phyloP scores from a whole-genome alignment of 768 basidiomycete genomes.

The Strobilomyces dryophilus region DNA sequence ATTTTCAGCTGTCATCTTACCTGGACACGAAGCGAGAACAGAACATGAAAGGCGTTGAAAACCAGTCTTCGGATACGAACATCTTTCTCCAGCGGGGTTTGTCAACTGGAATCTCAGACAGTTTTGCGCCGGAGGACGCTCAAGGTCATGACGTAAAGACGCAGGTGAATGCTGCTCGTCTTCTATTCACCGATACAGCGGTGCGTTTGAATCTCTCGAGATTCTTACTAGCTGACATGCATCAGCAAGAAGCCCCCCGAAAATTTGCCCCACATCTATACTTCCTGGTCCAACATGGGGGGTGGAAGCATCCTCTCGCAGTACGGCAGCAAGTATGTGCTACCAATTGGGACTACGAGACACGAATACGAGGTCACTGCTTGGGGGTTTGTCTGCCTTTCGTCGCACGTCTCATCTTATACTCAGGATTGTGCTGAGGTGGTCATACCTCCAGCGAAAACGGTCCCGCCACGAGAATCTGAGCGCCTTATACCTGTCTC shows the following conservation, averaged over 20 bases:
- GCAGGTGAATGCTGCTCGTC: constrained; percentile 57
- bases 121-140: constrained; percentile 43
- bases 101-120: constrained; percentile 11
- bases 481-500: constrained; percentile 70
- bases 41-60: not conserved
- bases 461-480: constrained; percentile 63
- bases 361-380: constrained; percentile 57
- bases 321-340: constrained; percentile 69
- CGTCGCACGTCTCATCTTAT: constrained; percentile 4
- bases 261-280: constrained; percentile 85
- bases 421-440: constrained; percentile 87
- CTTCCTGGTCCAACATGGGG: constrained; percentile 53
- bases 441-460: constrained; percentile 76
- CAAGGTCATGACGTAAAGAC: constrained; percentile 59
- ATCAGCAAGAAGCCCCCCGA: constrained; percentile 53
- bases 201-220: constrained; percentile 34
- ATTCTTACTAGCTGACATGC: constrained; percentile 5
- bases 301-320: constrained; percentile 62
- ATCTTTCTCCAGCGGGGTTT: not conserved
- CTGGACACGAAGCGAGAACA: not conserved
- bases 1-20: constrained; percentile 15
- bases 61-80: constrained; percentile 8
- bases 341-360: constrained; percentile 81
- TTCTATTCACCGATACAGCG: constrained; percentile 54
- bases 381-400: not conserved